Evolutionary conservation across 495 filamentous ascomycete genomes (phyloP).

Genomic region (Aspergillus baeticus): DNA sequence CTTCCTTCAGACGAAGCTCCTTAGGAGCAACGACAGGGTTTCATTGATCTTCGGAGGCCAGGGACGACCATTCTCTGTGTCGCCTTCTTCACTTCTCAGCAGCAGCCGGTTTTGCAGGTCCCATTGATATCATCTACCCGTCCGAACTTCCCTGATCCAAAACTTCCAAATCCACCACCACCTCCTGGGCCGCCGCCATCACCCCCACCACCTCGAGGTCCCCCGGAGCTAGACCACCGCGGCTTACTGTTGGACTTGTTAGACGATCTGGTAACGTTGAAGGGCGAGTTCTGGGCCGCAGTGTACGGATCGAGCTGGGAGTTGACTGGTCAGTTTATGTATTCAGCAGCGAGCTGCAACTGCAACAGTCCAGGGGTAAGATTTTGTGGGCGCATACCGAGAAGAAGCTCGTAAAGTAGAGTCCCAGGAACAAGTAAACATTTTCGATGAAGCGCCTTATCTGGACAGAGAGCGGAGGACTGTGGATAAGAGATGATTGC

Average conservation of each 20-base stretch:
- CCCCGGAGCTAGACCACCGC: slow-evolving; percentile 17
- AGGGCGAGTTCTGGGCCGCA: slow-evolving; percentile 60
- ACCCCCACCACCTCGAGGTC: slow-evolving; percentile 20
- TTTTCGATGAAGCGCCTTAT: slow-evolving; percentile 43
- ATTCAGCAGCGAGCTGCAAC: background rate
- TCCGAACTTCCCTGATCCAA: slow-evolving; percentile 33
- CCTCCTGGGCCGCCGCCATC: slow-evolving; percentile 26
- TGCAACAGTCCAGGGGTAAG: background rate
- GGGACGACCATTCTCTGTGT: background rate
- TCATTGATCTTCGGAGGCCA: background rate
- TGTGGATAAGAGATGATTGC: slow-evolving; percentile 15
- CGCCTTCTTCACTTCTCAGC: background rate
- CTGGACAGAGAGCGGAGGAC: slow-evolving; percentile 45
- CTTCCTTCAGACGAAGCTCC: too few relatives aligned
- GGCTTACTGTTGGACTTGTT: slow-evolving; percentile 22
- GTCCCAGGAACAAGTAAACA: slow-evolving; percentile 43
- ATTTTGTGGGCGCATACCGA: slow-evolving; percentile 27
- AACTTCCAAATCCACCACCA: slow-evolving; percentile 27
- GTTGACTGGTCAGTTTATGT: slow-evolving; percentile 19
- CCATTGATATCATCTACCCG: slow-evolving; percentile 44
- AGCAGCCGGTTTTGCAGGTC: slow-evolving; percentile 38
- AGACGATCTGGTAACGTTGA: slow-evolving; percentile 48
- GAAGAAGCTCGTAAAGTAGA: slow-evolving; percentile 44
- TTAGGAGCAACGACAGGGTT: too few relatives aligned
- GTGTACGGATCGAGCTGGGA: slow-evolving; percentile 62